Evolutionary conservation across 2,329 filamentous ascomycete genomes (phyloP).

Genomic region (Tolypocladium cylindrosporum): DNA sequence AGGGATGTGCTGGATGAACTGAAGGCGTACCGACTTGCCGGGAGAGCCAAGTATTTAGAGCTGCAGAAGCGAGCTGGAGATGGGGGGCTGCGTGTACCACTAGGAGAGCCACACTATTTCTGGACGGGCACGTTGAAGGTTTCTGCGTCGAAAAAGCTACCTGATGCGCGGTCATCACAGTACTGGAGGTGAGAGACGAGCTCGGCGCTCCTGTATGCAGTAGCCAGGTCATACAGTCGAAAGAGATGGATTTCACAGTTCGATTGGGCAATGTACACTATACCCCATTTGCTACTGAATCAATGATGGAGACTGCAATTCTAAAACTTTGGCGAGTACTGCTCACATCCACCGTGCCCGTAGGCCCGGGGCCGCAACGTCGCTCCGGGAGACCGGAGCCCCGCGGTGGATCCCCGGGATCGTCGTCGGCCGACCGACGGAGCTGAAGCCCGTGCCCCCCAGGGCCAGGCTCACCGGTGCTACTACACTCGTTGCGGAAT

Average conservation of each 20-base stretch:
- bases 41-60: constrained; percentile 17
- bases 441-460: background rate
- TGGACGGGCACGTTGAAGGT: constrained; percentile 31
- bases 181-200: background rate
- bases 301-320: background rate
- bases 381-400: background rate
- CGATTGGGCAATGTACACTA: background rate
- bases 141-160: background rate
- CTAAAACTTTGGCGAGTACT: background rate
- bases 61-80: constrained; percentile 7
- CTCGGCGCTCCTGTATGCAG: too few species aligned
- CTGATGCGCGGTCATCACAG: background rate
- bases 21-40: constrained; percentile 25
- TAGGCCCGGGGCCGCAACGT: background rate
- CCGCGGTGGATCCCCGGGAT: background rate
- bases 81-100: constrained; percentile 2
- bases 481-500: background rate
- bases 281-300: background rate
- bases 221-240: too few species aligned
- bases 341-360: background rate
- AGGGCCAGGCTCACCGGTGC: background rate
- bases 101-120: constrained; percentile 21
- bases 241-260: background rate
- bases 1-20: constrained; percentile 31
- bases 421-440: background rate